These are phyloP conservation scores for Phytophthora sojae DNA, from an alignment of 352 stramenopile genomes.

Conservation along the genomic window DNA sequence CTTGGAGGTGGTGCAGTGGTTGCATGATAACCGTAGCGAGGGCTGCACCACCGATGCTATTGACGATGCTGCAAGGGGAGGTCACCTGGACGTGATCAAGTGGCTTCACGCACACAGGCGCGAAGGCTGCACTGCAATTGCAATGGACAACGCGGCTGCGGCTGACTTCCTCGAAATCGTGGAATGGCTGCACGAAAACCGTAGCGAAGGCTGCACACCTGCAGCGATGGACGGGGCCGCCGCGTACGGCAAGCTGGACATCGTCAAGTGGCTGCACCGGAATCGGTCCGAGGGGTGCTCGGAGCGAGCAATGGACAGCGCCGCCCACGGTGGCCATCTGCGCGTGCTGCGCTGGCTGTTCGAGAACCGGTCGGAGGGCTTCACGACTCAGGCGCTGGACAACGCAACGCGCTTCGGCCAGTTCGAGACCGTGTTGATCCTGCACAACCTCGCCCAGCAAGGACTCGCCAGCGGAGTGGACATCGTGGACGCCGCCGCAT, in stretches of 20 bases:
- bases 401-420: slow-evolving; percentile 7
- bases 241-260: slow-evolving; percentile 9
- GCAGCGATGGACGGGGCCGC: slow-evolving; percentile 16
- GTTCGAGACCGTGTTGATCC: slow-evolving; percentile 17
- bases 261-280: slow-evolving; percentile 14
- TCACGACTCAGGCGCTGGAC: slow-evolving; percentile 4
- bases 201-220: slow-evolving; percentile 14
- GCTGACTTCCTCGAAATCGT: slow-evolving; percentile 6
- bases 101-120: slow-evolving; percentile 16
- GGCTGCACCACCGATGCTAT: slow-evolving; percentile 13
- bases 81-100: slow-evolving; percentile 16
- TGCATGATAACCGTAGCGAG: slow-evolving; percentile 15
- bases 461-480: slow-evolving; percentile 2
- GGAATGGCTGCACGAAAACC: slow-evolving; percentile 20
- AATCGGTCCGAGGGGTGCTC: slow-evolving; percentile 15
- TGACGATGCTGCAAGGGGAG: slow-evolving; percentile 16
- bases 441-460: slow-evolving; percentile 15
- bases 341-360: slow-evolving; percentile 17
- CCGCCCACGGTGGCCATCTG: slow-evolving; percentile 9
- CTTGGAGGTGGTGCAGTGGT: slow-evolving; percentile 21
- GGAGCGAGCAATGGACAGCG: slow-evolving; percentile 11
- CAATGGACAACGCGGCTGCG: slow-evolving; percentile 18
- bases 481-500: slow-evolving; percentile 4
- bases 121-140: slow-evolving; percentile 14
- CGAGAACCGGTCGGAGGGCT: slow-evolving; percentile 20